Base-by-base conservation (phyloP, 106 monocot species). In the Dendrobium chrysotoxum region DNA sequence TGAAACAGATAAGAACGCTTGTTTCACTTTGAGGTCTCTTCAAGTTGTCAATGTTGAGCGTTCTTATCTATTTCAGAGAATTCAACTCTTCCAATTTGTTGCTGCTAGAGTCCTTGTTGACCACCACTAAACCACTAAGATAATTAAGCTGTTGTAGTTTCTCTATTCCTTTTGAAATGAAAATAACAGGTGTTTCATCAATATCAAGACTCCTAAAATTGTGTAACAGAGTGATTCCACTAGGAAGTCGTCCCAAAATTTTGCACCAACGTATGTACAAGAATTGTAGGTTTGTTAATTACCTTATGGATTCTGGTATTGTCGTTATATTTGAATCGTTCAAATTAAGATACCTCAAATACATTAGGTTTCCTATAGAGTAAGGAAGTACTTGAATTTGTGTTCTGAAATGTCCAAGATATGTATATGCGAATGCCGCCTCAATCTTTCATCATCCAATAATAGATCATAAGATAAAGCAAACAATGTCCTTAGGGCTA, bases 241-340 rank as follows among this genome's bases (percentile, higher is more conserved):
- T 38, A 7, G 90, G 80, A 58, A 87, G 78, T 3, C 3, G 54
- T 3, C 54, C 40, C 42, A 90, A 53, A 30, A 7, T 39, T 3
- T 42, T 53, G 64, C 82, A 90, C 1, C 13, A 41, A 7, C 40
- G 4, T 5, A 84, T 10, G 39, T 64, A 65, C 10, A 89, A 25
- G 17, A 67, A 75, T 39, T 80, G 81, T 0, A 89, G 77, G 38
- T 89, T 86, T n/a, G 17, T 20, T 6, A 89, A 66, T 1, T 38
- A 39, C 2, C 66, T 20, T 13, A 90, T 80, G 15, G 90, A 80
- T n/a, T 90, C 85, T 1, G 83, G 87, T 0, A 90, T n/a, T 1
- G 7, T 40, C 0, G 13, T 58, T 11, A 88, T 75, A 16, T 75
- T 61, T 1, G 91, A 82, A n/a, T 12, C 42, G 4, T 77, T 53